Evolutionary conservation across 192 early-diverging fungal species (phyloP).

Genomic region (Backusella psychrophila): DNA sequence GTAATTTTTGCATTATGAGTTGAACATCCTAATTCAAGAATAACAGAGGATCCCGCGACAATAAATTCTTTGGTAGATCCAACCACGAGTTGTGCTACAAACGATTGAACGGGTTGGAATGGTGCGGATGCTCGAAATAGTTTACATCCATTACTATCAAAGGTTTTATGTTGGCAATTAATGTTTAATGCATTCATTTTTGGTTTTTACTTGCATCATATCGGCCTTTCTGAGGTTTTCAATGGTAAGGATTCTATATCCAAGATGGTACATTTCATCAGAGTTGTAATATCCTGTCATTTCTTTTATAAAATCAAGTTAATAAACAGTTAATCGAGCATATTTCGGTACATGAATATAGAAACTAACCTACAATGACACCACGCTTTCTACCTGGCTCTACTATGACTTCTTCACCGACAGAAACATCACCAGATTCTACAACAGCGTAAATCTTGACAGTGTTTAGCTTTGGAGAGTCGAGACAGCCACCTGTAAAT

Average conservation of each 20-base stretch:
- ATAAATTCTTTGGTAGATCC: constrained; percentile 90
- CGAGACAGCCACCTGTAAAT: constrained; percentile 77
- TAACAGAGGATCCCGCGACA: constrained; percentile 83
- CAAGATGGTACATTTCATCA: constrained; percentile 81
- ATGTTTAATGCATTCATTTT: not conserved
- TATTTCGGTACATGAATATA: not conserved
- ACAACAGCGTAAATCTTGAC: constrained; percentile 71
- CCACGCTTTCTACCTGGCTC: constrained; percentile 81
- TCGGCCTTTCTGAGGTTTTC: constrained; percentile 58
- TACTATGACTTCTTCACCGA: constrained; percentile 80
- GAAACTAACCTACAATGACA: constrained; percentile 62
- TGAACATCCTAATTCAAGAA: constrained; percentile 80
- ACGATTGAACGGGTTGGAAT: constrained; percentile 72
- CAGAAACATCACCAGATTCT: constrained; percentile 80
- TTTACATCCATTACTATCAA: constrained; percentile 70
- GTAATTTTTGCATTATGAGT: constrained; percentile 75
- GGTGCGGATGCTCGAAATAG: constrained; percentile 68
- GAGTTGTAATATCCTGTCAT: constrained; percentile 71
- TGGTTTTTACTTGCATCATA: constrained; percentile 46
- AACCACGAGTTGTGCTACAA: constrained; percentile 85
- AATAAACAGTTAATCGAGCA: not conserved
- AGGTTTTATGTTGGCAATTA: not conserved
- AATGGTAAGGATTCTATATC: constrained; percentile 67
- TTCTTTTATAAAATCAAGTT: constrained; percentile 35
- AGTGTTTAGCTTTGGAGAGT: constrained; percentile 63